A percentile compares a stretch with the other conserved stretches of the same genome.
phyloP scores from a whole-genome alignment of 164 flowering plant species.

The Stephania japonica region DNA sequence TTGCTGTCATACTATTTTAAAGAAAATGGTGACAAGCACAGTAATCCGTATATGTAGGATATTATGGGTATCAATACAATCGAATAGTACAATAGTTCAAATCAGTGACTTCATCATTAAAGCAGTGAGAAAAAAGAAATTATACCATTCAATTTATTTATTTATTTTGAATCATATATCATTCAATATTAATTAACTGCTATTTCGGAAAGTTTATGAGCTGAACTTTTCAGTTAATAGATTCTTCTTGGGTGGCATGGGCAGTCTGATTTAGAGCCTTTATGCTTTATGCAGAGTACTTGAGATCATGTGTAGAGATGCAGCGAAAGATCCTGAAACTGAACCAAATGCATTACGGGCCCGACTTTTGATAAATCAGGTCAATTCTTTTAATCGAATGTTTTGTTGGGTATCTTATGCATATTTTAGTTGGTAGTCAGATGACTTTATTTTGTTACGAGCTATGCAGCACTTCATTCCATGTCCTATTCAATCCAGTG shows the following conservation, averaged over 20 bases:
- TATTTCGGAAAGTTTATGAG: background rate
- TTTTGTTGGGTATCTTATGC: background rate
- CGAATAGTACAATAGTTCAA: too few relatives aligned
- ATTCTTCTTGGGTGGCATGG: background rate
- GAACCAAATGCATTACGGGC: conserved; percentile 56
- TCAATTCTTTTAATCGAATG: conserved; percentile 11
- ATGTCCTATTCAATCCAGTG: background rate
- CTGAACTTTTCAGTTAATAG: background rate
- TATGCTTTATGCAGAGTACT: conserved; percentile 52
- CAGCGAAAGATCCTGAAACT: conserved; percentile 60
- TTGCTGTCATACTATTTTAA: background rate
- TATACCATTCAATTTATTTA: too few relatives aligned
- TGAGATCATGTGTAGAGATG: conserved; percentile 81
- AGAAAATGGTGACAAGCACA: background rate
- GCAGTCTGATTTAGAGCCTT: background rate
- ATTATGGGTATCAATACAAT: background rate
- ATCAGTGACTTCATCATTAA: too few relatives aligned
- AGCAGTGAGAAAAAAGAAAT: too few relatives aligned
- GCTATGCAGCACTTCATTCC: background rate
- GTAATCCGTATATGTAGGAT: background rate
- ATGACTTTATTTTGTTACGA: background rate
- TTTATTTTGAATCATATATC: background rate
- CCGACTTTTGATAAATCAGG: conserved; percentile 68
- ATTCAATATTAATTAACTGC: background rate
- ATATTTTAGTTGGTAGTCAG: background rate